Base-by-base conservation (phyloP, 306 rosid genomes). In the Cucurbita ficifolia region DNA sequence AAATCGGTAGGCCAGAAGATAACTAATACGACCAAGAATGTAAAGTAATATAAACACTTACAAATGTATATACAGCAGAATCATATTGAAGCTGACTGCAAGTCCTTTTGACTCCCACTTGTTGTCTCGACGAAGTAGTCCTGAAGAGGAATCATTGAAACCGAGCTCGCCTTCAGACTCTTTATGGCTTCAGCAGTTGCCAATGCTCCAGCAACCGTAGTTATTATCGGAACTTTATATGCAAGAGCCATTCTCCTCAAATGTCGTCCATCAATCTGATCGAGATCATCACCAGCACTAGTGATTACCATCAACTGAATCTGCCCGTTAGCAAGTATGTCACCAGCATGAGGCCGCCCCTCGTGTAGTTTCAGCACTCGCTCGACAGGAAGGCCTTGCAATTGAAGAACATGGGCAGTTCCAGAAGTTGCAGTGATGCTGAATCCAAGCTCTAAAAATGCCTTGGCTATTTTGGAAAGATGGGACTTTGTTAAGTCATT, bases 301-400 rank as follows among this genome's bases (percentile, higher is more conserved):
- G 97, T 95, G 70, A 91, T 91, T 76, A 91, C 90, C 99, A 95
- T 95, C 78, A 95, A 86, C 76, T 91, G 99, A 79, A 95, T 89
- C 74, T 89, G 96, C 63, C 90, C 97, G 50, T 95, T 95, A 33
- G 99, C 89, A 80, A 95, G 82, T 92, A 88, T 83, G 81, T 95
- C 97, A 72, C 96, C 99, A 33, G 99, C 96, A 64, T 91, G 92
- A 18, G 96, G 96, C 84, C 96, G 85, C 46, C 97, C 97, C 88
- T 95, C 96, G 60, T 95, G 99, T 79, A 91, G 65, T 86, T 95
- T 95, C 77, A 91, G 84, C 83, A 91, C 97, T 52, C 77, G 80
- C 75, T 82, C 89, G 54, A 89, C 97, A 7, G 93, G 88, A 72
- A 95, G 76, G 16, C 82, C 80, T 49, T 89, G 87, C 21, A 76